These are phyloP conservation scores for Parastagonospora avenae DNA, from an alignment of 2,329 filamentous ascomycete genomes.

Conservation along the genomic window DNA sequence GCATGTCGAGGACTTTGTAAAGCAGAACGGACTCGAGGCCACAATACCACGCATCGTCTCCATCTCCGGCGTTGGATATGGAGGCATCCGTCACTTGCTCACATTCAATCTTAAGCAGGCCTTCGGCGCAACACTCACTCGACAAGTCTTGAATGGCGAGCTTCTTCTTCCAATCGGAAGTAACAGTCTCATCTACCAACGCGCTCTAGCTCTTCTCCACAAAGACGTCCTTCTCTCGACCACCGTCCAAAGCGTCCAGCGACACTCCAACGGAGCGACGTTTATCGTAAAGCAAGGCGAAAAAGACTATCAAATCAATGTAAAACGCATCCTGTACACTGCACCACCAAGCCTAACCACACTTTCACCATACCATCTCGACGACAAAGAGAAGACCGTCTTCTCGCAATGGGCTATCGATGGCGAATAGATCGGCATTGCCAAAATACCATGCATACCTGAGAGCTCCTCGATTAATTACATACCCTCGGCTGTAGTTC, in stretches of 20 bases:
- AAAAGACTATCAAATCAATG: slow-evolving; percentile 16
- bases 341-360: slow-evolving; percentile 15
- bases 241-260: slow-evolving; percentile 9
- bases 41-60: slow-evolving; percentile 21
- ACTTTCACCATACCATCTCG: slow-evolving; percentile 14
- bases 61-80: slow-evolving; percentile 26
- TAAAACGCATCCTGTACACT: slow-evolving; percentile 23
- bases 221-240: slow-evolving; percentile 15
- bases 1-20: slow-evolving; percentile 56
- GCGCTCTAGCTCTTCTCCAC: slow-evolving; percentile 21
- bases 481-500: slow-evolving; percentile 9
- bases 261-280: slow-evolving; percentile 1
- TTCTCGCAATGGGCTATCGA: slow-evolving; percentile 12
- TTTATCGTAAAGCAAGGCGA: slow-evolving; percentile 10
- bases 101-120: slow-evolving; percentile 23
- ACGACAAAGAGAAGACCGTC: slow-evolving; percentile 15
- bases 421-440: slow-evolving; percentile 18
- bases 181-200: slow-evolving; percentile 29
- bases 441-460: slow-evolving; percentile 23
- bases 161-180: slow-evolving; percentile 19
- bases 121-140: slow-evolving; percentile 24
- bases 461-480: slow-evolving; percentile 22
- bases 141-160: slow-evolving; percentile 6
- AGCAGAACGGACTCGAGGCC: slow-evolving; percentile 46
- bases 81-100: slow-evolving; percentile 19